These are phyloP conservation scores for Cercophora samala DNA, from an alignment of 495 filamentous ascomycete species.

Conservation along the genomic window DNA sequence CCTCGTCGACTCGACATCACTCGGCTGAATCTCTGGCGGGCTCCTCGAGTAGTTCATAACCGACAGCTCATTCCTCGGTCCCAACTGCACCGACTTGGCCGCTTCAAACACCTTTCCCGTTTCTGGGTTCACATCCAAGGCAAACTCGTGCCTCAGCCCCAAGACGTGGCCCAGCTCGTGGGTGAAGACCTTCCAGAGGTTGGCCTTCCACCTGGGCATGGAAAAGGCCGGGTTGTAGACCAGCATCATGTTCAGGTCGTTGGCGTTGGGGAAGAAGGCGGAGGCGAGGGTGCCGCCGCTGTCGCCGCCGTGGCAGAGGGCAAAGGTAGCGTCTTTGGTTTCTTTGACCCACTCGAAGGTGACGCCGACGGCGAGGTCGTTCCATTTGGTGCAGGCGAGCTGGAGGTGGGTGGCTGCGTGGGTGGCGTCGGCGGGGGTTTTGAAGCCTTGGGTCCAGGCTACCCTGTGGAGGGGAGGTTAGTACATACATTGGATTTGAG, in stretches of 20 bases:
- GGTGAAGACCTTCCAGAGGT: conserved; percentile 4
- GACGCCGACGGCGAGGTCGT: neutral
- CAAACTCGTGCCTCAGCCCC: conserved; percentile 1
- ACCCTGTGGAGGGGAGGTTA: neutral
- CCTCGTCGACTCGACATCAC: conserved; percentile 1
- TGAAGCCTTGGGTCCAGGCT: neutral
- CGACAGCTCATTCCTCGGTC: neutral
- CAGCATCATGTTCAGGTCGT: neutral
- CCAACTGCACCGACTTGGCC: neutral
- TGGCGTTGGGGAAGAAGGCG: neutral
- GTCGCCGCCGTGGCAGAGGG: neutral
- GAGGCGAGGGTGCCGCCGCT: neutral
- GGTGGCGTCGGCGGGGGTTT: neutral
- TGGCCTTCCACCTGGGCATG: neutral
- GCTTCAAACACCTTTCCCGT: neutral
- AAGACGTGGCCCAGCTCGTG: neutral
- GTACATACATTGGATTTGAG: no score
- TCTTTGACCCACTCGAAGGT: neutral
- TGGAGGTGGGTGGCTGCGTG: neutral
- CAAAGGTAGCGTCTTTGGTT: neutral
- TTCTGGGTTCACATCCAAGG: neutral
- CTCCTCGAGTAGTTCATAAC: neutral
- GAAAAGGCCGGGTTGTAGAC: neutral
- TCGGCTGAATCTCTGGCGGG: neutral
- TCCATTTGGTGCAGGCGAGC: neutral